These are phyloP conservation scores for Bryoglossum gracile DNA, from an alignment of 495 filamentous ascomycete species.

Conservation along the genomic window DNA sequence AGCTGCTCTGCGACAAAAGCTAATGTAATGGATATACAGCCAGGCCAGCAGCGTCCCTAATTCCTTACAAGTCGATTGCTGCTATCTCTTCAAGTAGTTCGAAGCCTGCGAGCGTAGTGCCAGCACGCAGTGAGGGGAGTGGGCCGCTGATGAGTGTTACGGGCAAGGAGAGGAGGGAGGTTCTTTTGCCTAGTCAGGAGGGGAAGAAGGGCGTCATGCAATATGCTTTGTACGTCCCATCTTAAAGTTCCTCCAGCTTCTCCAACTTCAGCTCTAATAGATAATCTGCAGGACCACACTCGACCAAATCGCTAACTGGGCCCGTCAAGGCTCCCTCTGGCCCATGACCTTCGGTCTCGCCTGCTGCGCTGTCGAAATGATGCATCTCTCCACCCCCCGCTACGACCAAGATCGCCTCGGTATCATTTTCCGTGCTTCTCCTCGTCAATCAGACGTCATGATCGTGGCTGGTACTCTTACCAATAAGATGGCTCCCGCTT, in stretches of 20 bases:
- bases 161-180: conserved; percentile 49
- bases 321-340: conserved; percentile 87
- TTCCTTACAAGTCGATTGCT: conserved; percentile 51
- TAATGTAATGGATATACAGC: conserved; percentile 38
- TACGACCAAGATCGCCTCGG: conserved; percentile 95
- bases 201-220: conserved; percentile 91
- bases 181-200: conserved; percentile 84
- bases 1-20: too few relatives aligned
- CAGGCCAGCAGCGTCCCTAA: conserved; percentile 51
- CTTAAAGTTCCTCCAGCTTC: too few relatives aligned
- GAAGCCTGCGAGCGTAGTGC: conserved; percentile 44
- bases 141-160: conserved; percentile 32
- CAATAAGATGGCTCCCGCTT: conserved; percentile 95
- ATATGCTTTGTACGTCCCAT: conserved; percentile 82
- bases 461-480: conserved; percentile 94
- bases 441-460: conserved; percentile 95
- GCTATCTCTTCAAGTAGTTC: conserved; percentile 55
- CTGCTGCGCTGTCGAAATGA: conserved; percentile 97
- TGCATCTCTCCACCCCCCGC: conserved; percentile 91
- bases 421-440: conserved; percentile 95
- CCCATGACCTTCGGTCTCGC: conserved; percentile 97
- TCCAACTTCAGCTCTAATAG: too few relatives aligned
- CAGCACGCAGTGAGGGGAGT: conserved; percentile 27
- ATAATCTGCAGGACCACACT: conserved; percentile 63
- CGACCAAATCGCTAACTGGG: conserved; percentile 91